Evolutionary conservation across 2,329 filamentous ascomycete species (phyloP).

Genomic region (Teratosphaeria pseudoeucalypti): DNA sequence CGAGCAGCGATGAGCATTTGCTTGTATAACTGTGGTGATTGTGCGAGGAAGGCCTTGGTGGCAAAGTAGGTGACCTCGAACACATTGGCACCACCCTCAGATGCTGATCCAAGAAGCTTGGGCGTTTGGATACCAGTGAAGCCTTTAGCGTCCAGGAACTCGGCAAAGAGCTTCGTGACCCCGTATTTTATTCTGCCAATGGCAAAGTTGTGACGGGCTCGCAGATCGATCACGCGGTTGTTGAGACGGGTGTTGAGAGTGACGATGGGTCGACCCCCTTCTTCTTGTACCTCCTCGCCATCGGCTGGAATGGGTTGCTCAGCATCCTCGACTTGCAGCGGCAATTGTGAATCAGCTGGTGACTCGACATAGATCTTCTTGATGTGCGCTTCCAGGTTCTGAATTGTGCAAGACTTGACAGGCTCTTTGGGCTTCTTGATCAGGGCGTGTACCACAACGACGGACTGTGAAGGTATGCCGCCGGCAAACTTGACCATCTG

Average conservation of each 20-base stretch:
- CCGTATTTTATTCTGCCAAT: conserved; percentile 63
- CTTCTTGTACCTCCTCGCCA: conserved; percentile 38
- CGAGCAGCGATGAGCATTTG: conserved; percentile 75
- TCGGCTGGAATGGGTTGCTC: conserved; percentile 40
- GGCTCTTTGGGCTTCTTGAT: conserved; percentile 77
- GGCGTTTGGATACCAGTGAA: conserved; percentile 85
- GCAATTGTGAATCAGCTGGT: conserved; percentile 48
- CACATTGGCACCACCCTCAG: conserved; percentile 86
- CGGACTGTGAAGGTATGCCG: conserved; percentile 66
- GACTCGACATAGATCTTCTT: conserved; percentile 73
- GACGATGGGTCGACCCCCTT: conserved; percentile 55
- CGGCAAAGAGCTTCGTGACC: conserved; percentile 60
- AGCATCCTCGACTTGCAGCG: conserved; percentile 48
- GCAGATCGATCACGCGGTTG: conserved; percentile 87
- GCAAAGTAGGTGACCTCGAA: conserved; percentile 88
- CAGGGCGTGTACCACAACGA: conserved; percentile 59
- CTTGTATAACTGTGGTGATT: conserved; percentile 80
- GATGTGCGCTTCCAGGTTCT: conserved; percentile 76
- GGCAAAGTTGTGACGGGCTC: conserved; percentile 81
- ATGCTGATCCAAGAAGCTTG: conserved; percentile 78
- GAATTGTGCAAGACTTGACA: conserved; percentile 77
- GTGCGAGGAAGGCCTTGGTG: conserved; percentile 67
- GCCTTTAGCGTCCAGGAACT: conserved; percentile 64
- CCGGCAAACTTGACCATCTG: conserved; percentile 90
- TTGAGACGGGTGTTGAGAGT: conserved; percentile 76